These are phyloP conservation scores for Fusarium denticulatum DNA, from an alignment of 2,329 filamentous ascomycete genomes.

Conservation along the genomic window DNA sequence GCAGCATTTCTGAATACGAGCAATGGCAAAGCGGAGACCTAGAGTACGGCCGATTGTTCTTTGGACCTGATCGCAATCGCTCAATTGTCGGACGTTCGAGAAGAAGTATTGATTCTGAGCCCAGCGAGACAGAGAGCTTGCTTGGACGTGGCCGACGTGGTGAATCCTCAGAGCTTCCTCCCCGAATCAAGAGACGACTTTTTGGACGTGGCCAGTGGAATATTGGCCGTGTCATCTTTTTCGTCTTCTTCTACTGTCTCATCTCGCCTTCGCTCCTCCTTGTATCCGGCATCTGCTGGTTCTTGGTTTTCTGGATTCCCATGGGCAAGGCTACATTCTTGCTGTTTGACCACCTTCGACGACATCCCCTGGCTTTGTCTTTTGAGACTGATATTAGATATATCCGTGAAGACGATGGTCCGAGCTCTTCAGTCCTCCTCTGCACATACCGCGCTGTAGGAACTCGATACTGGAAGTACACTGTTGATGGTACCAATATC, in stretches of 20 bases:
- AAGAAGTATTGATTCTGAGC: constrained; percentile 85
- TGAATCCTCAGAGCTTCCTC: constrained; percentile 55
- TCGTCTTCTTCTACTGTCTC: constrained; percentile 93
- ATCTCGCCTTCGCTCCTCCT: constrained; percentile 87
- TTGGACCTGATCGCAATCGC: constrained; percentile 81
- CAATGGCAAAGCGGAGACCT: constrained; percentile 98
- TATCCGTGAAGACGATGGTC: constrained; percentile 74
- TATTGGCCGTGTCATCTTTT: constrained; percentile 92
- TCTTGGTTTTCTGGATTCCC: constrained; percentile 96
- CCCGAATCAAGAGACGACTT: constrained; percentile 77
- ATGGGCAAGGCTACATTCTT: constrained; percentile 97
- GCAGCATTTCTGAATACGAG: constrained; percentile 98
- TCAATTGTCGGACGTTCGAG: constrained; percentile 88
- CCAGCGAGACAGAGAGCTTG: constrained; percentile 88
- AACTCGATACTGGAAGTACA: constrained; percentile 98
- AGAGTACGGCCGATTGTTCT: constrained; percentile 94
- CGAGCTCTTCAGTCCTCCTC: constrained; percentile 86
- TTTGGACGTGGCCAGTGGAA: constrained; percentile 98
- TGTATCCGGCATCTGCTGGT: constrained; percentile 91
- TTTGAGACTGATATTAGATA: constrained; percentile 89
- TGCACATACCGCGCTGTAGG: constrained; percentile 98
- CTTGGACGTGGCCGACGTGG: constrained; percentile 70
- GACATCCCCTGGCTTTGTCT: constrained; percentile 90
- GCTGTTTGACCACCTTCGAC: constrained; percentile 88
- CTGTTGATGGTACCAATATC: constrained; percentile 96